Base-by-base conservation (phyloP, 164 flowering plant species). In the Umbellularia californica region DNA sequence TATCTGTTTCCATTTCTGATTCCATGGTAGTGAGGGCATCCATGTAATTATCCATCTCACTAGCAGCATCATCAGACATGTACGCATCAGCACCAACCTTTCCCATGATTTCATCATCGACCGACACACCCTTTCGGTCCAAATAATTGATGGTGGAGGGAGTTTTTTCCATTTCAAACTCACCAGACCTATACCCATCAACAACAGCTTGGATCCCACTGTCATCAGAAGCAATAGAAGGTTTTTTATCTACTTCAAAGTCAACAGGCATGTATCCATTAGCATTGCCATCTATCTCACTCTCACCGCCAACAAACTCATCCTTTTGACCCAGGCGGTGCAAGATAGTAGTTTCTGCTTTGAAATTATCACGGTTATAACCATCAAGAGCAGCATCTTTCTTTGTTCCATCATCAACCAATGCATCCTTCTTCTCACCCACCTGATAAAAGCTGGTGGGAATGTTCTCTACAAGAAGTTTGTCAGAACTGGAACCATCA, bases 21-120 rank as follows among this genome's bases (percentile, higher is more conserved):
- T 94, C 99, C 87, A 92, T 86, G 50, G 89, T 88, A 68, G 90
- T 65, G 76, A 88, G 91, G 74, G 98, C 97, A 85, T 96, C 98
- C 85, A 88, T 51, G 75, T 84, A 94, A 82, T 86, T 90, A 52
- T 92, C 99, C 60, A 84, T 75, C 83, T 91, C 98, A 85, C 97
- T 92, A 19, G 82, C 76, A 71, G 85, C 62, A 50, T 86, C 94
- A 83, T 94, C 99, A 22, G 71, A 69, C 25, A 10, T 69, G 71
- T 69, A 69, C 11, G 3, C 71, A 69, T n/a, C 55, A 69, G 55
- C 20, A 30, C 6, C 22, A 25, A n/a, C 63, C 30, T 71, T 63
- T 25, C 6, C 24, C 14, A 52, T 24, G 62, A 17, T 55, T 27
- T 71, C 15, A 5, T 11, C 25, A 27, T 55, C 22, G 27, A 71